phyloP scores from a whole-genome alignment of 305 asterid genomes.

The Nicotiana rustica region DNA sequence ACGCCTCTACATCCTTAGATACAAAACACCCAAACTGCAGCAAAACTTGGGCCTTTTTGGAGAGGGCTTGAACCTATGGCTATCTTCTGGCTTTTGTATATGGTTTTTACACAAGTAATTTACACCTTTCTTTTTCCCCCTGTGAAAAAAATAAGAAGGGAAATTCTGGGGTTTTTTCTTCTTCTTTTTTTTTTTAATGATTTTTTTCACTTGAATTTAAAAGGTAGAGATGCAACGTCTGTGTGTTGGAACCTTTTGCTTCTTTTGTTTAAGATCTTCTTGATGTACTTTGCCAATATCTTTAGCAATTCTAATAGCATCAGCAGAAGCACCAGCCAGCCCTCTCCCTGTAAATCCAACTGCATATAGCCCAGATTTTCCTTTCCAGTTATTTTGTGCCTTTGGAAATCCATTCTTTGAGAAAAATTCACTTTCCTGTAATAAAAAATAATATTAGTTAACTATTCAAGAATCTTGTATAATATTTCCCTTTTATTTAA shows the following conservation, averaged over 20 bases:
- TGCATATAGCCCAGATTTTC: constrained; percentile 55
- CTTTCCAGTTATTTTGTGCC: constrained; percentile 56
- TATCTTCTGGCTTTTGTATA: constrained; percentile 27
- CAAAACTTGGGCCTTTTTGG: constrained; percentile 53
- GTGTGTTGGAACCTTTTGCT: constrained; percentile 53
- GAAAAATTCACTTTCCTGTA: constrained; percentile 56
- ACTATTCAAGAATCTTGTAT: neutral
- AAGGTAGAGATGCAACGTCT: constrained; percentile 56
- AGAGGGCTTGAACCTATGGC: constrained; percentile 46
- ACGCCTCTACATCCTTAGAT: constrained; percentile 51
- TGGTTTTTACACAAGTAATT: neutral
- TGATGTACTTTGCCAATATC: constrained; percentile 54
- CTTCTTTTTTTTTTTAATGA: neutral
- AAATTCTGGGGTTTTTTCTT: neutral
- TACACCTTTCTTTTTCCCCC: constrained; percentile 34
- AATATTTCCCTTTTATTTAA: neutral
- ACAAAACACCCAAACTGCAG: constrained; percentile 46
- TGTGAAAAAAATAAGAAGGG: neutral
- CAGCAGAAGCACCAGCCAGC: constrained; percentile 61
- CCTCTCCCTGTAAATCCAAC: constrained; percentile 65
- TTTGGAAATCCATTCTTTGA: constrained; percentile 55
- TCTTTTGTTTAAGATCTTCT: constrained; percentile 51
- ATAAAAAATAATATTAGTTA: constrained; percentile 18
- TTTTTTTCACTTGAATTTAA: constrained; percentile 25
- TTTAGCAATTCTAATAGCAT: constrained; percentile 51